These are phyloP conservation scores for Alnus rubra DNA, from an alignment of 306 rosid genomes.

Conservation along the genomic window DNA sequence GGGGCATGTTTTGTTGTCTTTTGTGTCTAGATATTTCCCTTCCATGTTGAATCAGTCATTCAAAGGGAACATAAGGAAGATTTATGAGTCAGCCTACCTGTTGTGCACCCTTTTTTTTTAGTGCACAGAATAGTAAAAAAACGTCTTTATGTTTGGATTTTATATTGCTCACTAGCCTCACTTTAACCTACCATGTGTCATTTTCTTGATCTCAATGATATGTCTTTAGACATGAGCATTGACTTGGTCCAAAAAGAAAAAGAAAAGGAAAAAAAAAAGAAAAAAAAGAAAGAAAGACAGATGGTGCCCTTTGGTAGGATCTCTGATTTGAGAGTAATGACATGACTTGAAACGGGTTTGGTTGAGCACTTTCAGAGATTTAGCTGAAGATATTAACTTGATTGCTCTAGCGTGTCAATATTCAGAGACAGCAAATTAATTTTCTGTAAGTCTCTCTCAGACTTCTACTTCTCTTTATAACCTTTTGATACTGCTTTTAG, in stretches of 20 bases:
- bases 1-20: background rate
- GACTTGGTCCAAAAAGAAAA: background rate
- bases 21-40: background rate
- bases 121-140: background rate
- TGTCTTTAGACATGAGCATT: background rate
- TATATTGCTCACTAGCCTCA: background rate
- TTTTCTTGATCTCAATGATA: background rate
- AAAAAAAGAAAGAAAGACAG: background rate
- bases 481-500: background rate
- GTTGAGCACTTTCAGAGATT: background rate
- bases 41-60: background rate
- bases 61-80: slow-evolving; percentile 1
- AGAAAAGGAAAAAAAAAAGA: background rate
- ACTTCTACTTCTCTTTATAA: background rate
- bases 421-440: background rate
- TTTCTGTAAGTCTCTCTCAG: slow-evolving; percentile 3
- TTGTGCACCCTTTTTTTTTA: background rate
- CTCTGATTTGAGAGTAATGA: background rate
- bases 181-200: background rate
- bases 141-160: background rate
- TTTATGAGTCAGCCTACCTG: background rate
- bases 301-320: background rate
- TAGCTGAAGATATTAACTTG: slow-evolving; percentile 8
- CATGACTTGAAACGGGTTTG: background rate
- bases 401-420: background rate